Evolutionary conservation across 1,284 basidiomycete genomes (phyloP).

Genomic region (Ceratobasidium sp.): DNA sequence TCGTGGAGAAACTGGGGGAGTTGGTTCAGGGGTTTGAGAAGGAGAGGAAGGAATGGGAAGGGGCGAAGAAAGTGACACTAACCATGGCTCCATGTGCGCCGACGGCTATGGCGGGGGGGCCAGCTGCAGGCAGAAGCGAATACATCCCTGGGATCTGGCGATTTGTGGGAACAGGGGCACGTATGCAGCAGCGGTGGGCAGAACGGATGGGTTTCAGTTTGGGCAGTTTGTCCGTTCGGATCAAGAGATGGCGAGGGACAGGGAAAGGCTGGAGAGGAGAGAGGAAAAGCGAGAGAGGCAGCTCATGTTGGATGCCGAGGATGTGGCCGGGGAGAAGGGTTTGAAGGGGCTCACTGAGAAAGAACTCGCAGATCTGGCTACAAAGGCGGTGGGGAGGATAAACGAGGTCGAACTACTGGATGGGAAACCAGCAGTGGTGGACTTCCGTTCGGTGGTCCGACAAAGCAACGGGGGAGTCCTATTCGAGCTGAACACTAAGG

Average conservation of each 20-base stretch:
- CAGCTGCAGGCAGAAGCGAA: too few species aligned
- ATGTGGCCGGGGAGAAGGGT: not conserved
- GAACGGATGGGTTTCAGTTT: too few species aligned
- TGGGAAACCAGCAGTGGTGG: not conserved
- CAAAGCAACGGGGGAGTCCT: conserved; percentile 1
- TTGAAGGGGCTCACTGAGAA: not conserved
- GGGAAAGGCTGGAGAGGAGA: not conserved
- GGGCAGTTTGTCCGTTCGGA: too few species aligned
- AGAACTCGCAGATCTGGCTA: not conserved
- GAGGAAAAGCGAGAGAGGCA: conserved; percentile 14
- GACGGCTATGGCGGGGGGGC: too few species aligned
- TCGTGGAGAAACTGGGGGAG: not conserved
- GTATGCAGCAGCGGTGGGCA: too few species aligned
- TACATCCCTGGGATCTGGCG: too few species aligned
- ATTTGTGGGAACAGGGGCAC: too few species aligned
- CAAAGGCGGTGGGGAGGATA: not conserved
- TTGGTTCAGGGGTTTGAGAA: not conserved
- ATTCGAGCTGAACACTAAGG: not conserved
- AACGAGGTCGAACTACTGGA: not conserved
- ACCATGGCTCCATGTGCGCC: too few species aligned
- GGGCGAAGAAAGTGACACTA: too few species aligned
- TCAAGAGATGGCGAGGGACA: too few species aligned
- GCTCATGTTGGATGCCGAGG: conserved; percentile 6
- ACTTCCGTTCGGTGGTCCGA: not conserved
- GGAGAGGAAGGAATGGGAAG: not conserved